These are phyloP conservation scores for Coemansia furcata DNA, from an alignment of 192 early-diverging fungal genomes.

Conservation along the genomic window DNA sequence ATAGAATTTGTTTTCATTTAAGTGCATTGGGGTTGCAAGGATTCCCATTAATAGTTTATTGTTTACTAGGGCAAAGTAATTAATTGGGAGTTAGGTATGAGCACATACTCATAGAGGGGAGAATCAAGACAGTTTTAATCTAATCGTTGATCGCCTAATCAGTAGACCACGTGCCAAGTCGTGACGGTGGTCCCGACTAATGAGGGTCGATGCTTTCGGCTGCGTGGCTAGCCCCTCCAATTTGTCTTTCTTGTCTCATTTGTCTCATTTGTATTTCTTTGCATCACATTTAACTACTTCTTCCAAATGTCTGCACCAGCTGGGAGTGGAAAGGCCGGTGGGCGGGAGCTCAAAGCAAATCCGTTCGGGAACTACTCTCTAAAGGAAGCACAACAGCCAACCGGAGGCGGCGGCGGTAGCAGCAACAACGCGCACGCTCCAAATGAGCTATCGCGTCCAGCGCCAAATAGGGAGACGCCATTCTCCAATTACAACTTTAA, in stretches of 20 bases:
- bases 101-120: too few relatives aligned
- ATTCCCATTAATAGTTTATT: too few relatives aligned
- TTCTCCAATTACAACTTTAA: slow-evolving; percentile 49
- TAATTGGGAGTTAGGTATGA: too few relatives aligned
- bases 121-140: too few relatives aligned
- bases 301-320: background rate
- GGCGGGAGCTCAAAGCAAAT: slow-evolving; percentile 24
- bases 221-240: too few relatives aligned
- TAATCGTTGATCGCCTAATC: too few relatives aligned
- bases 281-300: background rate
- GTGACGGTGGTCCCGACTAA: background rate
- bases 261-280: background rate
- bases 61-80: too few relatives aligned
- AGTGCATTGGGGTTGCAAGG: too few relatives aligned
- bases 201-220: too few relatives aligned
- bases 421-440: background rate
- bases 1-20: too few relatives aligned
- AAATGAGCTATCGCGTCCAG: background rate
- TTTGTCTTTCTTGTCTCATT: background rate
- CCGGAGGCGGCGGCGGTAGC: slow-evolving; percentile 4
- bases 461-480: slow-evolving; percentile 17
- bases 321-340: background rate
- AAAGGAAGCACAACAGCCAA: slow-evolving; percentile 39
- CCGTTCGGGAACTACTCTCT: slow-evolving; percentile 54
- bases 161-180: too few relatives aligned